A percentile compares a stretch with the other conserved stretches of the same genome.
These are phyloP conservation scores for Clonostachys rhizophaga DNA, from an alignment of 2,329 filamentous ascomycete genomes.

Conservation along the genomic window DNA sequence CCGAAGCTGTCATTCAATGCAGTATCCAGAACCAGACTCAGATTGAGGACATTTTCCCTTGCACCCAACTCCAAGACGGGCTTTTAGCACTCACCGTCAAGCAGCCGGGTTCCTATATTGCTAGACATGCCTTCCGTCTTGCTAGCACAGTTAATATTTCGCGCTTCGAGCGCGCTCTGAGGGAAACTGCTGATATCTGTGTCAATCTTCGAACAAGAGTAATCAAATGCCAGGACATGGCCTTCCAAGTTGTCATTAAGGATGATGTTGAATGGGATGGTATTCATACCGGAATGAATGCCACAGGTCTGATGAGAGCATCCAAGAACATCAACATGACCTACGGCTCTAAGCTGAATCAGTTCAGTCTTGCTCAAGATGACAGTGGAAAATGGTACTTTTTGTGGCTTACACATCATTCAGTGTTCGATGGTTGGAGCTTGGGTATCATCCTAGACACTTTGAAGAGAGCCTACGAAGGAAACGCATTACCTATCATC, in stretches of 20 bases:
- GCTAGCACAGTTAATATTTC: slow-evolving; percentile 7
- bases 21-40: background rate
- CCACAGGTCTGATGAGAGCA: background rate
- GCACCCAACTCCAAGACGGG: slow-evolving; percentile 32
- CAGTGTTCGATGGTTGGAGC: slow-evolving; percentile 3
- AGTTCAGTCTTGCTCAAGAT: slow-evolving; percentile 4
- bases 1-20: background rate
- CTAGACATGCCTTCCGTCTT: slow-evolving; percentile 16
- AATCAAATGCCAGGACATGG: background rate
- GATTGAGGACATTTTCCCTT: slow-evolving; percentile 28
- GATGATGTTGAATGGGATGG: background rate
- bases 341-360: slow-evolving; percentile 2
- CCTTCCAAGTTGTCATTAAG: background rate
- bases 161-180: slow-evolving; percentile 19
- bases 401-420: slow-evolving; percentile 2
- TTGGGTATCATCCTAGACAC: background rate
- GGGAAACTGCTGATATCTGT: slow-evolving; percentile 1
- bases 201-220: slow-evolving; percentile 6
- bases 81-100: slow-evolving; percentile 26
- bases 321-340: slow-evolving; percentile 1
- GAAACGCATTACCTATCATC: background rate
- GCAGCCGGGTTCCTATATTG: slow-evolving; percentile 27
- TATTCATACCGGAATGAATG: background rate
- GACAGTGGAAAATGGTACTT: background rate
- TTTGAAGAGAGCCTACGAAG: slow-evolving; percentile 1